Evolutionary conservation across 495 filamentous ascomycete genomes (phyloP).

Genomic region (Astrothelium subdiscretum): DNA sequence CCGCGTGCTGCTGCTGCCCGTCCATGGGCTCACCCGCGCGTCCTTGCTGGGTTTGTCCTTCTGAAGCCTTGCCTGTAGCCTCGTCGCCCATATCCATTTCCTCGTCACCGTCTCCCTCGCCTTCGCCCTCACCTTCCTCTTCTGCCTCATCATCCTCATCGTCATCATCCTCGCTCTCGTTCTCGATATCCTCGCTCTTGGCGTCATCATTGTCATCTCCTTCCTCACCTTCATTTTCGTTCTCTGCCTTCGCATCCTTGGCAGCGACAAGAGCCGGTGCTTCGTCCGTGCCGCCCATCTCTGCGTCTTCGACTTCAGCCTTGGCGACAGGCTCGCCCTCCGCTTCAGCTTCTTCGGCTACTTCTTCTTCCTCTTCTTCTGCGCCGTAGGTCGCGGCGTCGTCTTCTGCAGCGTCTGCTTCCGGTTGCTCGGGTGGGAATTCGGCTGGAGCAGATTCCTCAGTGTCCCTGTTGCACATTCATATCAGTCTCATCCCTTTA

Average conservation of each 20-base stretch:
- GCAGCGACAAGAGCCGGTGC: slow-evolving; percentile 24
- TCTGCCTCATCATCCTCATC: slow-evolving; percentile 75
- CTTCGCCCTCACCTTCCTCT: slow-evolving; percentile 44
- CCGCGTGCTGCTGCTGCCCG: slow-evolving; percentile 4
- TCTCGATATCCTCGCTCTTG: slow-evolving; percentile 91
- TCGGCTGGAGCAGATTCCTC: slow-evolving; percentile 92
- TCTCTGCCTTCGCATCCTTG: slow-evolving; percentile 32
- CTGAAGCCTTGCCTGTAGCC: background rate
- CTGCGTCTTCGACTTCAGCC: slow-evolving; percentile 51
- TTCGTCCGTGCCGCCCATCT: slow-evolving; percentile 69
- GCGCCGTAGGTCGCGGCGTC: slow-evolving; percentile 79
- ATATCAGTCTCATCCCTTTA: slow-evolving; percentile 6
- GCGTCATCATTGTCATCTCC: slow-evolving; percentile 77
- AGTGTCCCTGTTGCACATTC: slow-evolving; percentile 56
- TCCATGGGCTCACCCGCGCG: slow-evolving; percentile 1
- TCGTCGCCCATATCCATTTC: slow-evolving; percentile 62
- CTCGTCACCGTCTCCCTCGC: slow-evolving; percentile 34
- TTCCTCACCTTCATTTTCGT: slow-evolving; percentile 31
- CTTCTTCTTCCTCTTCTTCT: slow-evolving; percentile 65
- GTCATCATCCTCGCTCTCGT: slow-evolving; percentile 76
- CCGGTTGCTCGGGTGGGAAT: slow-evolving; percentile 93
- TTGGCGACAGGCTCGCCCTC: slow-evolving; percentile 34
- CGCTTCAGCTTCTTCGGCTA: slow-evolving; percentile 39
- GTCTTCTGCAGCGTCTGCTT: slow-evolving; percentile 76
- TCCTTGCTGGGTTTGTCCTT: background rate